These are phyloP conservation scores for Nematocida major DNA, from an alignment of 371 early-diverging fungal genomes.

Conservation along the genomic window DNA sequence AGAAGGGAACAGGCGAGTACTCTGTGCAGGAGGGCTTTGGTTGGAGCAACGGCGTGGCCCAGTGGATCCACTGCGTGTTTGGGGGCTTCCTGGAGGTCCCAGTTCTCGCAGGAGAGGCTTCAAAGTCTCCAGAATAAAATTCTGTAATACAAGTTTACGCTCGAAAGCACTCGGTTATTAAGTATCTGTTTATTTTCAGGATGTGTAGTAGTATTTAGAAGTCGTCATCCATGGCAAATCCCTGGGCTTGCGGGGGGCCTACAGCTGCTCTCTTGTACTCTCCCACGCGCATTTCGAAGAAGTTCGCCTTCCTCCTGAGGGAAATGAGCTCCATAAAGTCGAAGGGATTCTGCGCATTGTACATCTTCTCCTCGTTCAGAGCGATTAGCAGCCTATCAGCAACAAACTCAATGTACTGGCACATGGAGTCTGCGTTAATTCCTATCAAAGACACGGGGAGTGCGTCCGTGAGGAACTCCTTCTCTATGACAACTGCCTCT, in stretches of 20 bases:
- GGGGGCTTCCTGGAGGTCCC: not conserved
- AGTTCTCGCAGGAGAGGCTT: not conserved
- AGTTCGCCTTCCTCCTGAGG: slow-evolving; percentile 91
- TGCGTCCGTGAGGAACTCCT: slow-evolving; percentile 86
- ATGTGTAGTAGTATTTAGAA: slow-evolving; percentile 45
- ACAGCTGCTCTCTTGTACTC: slow-evolving; percentile 85
- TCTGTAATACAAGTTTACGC: not conserved
- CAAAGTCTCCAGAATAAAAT: not conserved
- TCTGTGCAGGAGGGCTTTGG: slow-evolving; percentile 77
- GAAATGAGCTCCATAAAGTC: slow-evolving; percentile 99
- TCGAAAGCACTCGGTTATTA: not conserved
- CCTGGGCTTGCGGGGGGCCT: slow-evolving; percentile 54
- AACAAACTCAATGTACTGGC: slow-evolving; percentile 95
- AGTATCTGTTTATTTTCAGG: not conserved
- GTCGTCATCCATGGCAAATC: slow-evolving; percentile 58
- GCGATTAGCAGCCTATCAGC: slow-evolving; percentile 87
- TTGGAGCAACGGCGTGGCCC: slow-evolving; percentile 79
- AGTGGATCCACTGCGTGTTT: slow-evolving; percentile 37
- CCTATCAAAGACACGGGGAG: slow-evolving; percentile 89
- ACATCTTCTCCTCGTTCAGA: slow-evolving; percentile 79
- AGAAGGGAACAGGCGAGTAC: slow-evolving; percentile 74
- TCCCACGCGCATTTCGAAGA: slow-evolving; percentile 96
- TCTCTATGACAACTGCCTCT: slow-evolving; percentile 83
- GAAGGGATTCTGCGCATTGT: slow-evolving; percentile 85
- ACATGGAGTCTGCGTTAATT: slow-evolving; percentile 91